phyloP scores from a whole-genome alignment of 78 protist genomes.

The Tieghemostelium lacteum region DNA sequence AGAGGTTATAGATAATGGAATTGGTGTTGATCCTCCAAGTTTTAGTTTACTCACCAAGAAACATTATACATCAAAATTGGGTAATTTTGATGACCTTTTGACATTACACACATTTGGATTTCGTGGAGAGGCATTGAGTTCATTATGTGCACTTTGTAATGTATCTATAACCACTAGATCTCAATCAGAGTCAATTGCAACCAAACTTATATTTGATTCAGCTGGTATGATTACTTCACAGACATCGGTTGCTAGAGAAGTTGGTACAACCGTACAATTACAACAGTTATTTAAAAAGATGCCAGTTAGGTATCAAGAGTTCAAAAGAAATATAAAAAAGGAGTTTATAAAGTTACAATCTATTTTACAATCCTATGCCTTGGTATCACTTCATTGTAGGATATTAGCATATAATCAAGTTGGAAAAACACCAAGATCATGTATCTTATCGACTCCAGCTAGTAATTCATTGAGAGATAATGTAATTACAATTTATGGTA shows the following conservation, averaged over 20 bases:
- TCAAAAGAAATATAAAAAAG: conserved; percentile 54
- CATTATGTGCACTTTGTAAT: conserved; percentile 87
- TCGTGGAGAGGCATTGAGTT: conserved; percentile 96
- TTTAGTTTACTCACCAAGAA: conserved; percentile 63
- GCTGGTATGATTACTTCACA: conserved; percentile 54
- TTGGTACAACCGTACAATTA: conserved; percentile 91
- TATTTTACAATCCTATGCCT: conserved; percentile 87
- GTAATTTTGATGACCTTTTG: conserved; percentile 84
- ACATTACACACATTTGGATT: conserved; percentile 91
- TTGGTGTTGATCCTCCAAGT: conserved; percentile 81
- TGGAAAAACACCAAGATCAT: conserved; percentile 16
- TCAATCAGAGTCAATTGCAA: neutral
- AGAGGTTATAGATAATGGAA: conserved; percentile 92
- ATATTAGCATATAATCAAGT: conserved; percentile 23
- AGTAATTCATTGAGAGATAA: conserved; percentile 13
- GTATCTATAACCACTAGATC: conserved; percentile 25
- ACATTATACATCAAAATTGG: conserved; percentile 92
- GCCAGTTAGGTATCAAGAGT: conserved; percentile 92
- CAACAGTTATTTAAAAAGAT: conserved; percentile 66
- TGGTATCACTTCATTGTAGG: conserved; percentile 22
- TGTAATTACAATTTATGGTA: conserved; percentile 83
- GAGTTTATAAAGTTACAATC: conserved; percentile 66
- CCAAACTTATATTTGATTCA: conserved; percentile 27
- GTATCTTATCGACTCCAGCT: conserved; percentile 22
- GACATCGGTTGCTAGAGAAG: conserved; percentile 39